Percentiles rank a stretch among this genome's conserved stretches.
Conservation (phyloP, 2,329 filamentous ascomycete genomes). For the Xylaria hypoxylon region DNA sequence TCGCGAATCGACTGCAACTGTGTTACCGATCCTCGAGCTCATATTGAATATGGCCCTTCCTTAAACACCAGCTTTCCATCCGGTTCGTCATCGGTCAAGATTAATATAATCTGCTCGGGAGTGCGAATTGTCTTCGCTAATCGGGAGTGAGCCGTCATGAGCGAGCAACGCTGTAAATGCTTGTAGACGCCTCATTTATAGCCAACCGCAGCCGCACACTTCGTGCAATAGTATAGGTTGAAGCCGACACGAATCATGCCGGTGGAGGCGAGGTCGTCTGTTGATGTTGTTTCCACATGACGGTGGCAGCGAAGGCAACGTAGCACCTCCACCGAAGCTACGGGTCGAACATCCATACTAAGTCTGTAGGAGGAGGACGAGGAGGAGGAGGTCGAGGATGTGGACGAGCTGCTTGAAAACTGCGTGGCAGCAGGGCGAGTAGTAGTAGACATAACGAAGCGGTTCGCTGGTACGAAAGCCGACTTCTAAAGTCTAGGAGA, state of each 20-base stretch:
- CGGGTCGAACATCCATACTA: conserved; percentile 62
- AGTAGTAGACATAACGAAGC: conserved; percentile 48
- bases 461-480: conserved; percentile 7
- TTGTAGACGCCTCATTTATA: conserved; percentile 62
- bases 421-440: conserved; percentile 53
- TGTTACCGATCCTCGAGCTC: conserved; percentile 4
- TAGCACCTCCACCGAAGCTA: conserved; percentile 68
- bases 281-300: conserved; percentile 70
- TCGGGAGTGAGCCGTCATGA: background rate
- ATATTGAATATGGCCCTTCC: conserved; percentile 9
- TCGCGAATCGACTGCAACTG: conserved; percentile 1
- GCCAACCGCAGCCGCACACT: conserved; percentile 72
- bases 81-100: conserved; percentile 8
- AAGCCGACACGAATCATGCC: conserved; percentile 74
- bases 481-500: conserved; percentile 1
- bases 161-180: background rate
- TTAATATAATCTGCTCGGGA: conserved; percentile 8
- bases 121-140: conserved; percentile 9
- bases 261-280: conserved; percentile 67
- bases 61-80: conserved; percentile 6
- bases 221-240: conserved; percentile 74
- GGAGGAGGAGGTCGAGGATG: conserved; percentile 58
- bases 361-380: conserved; percentile 56
- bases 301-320: conserved; percentile 67
- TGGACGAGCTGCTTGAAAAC: conserved; percentile 54